Percentiles rank a stretch among this genome's conserved stretches.
phyloP scores from a whole-genome alignment of 805 yeast genomes.

The Zygosaccharomyces lentus region DNA sequence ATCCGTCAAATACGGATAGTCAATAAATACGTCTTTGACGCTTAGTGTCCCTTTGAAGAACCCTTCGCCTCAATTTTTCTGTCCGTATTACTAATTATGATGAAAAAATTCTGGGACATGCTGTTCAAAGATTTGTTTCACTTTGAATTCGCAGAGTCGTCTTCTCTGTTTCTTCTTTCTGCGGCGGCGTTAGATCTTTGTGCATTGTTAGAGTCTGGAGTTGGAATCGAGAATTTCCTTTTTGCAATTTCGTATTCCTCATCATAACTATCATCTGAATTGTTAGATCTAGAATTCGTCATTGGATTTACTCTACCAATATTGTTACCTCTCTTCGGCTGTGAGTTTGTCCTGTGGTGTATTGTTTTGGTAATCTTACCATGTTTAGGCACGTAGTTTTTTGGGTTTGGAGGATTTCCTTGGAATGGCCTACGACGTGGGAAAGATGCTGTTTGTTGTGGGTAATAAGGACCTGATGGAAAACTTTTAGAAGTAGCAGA shows the following conservation, averaged over 20 bases:
- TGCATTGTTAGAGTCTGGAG: slow-evolving; percentile 18
- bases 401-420: slow-evolving; percentile 13
- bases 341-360: slow-evolving; percentile 14
- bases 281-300: slow-evolving; percentile 1
- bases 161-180: not conserved
- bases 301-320: slow-evolving; percentile 1
- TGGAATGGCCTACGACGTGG: slow-evolving; percentile 16
- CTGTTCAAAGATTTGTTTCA: not conserved
- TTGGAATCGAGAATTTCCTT: slow-evolving; percentile 15
- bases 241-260: slow-evolving; percentile 5
- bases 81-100: not conserved
- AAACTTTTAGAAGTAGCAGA: slow-evolving; percentile 16
- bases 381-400: slow-evolving; percentile 13
- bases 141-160: not conserved
- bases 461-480: slow-evolving; percentile 15
- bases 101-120: not conserved
- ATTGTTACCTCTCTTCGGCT: slow-evolving; percentile 7
- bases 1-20: not conserved
- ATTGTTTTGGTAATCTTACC: slow-evolving; percentile 17
- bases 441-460: slow-evolving; percentile 12
- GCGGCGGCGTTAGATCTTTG: not conserved
- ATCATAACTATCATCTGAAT: slow-evolving; percentile 1
- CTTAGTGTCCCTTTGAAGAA: not conserved
- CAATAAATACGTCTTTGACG: not conserved
- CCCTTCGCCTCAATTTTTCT: not conserved